Evolutionary conservation across 2,329 filamentous ascomycete genomes (phyloP).

Genomic region (Aspergillus candidus): DNA sequence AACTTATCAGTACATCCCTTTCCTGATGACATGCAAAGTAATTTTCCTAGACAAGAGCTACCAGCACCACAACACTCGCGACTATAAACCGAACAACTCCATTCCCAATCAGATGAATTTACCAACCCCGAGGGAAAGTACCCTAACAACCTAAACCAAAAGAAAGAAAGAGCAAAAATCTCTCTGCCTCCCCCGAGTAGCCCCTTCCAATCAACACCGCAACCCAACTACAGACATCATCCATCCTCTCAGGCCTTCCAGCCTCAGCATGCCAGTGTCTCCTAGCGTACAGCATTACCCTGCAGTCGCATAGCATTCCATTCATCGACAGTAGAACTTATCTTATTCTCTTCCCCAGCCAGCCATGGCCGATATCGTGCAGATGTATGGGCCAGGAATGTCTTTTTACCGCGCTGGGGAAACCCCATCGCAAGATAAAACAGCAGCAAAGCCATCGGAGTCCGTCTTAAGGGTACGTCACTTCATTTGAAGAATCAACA

Average conservation of each 20-base stretch:
- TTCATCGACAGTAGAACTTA: slow-evolving; percentile 8
- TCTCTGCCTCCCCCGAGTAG: too few species aligned
- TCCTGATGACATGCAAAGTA: background rate
- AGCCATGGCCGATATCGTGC: slow-evolving; percentile 13
- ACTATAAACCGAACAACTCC: background rate
- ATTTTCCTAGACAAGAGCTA: background rate
- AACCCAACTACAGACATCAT: too few species aligned
- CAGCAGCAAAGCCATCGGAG: background rate
- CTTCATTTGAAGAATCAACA: background rate
- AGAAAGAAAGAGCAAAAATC: too few species aligned
- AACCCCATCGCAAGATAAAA: background rate
- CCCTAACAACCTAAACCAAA: too few species aligned
- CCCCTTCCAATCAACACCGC: too few species aligned
- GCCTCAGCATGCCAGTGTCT: too few species aligned
- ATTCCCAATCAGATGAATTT: background rate
- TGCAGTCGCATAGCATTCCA: background rate
- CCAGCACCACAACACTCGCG: background rate
- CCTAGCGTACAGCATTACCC: too few species aligned
- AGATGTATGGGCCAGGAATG: slow-evolving; percentile 16
- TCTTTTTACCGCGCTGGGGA: slow-evolving; percentile 16
- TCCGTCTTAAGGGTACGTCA: slow-evolving; percentile 12
- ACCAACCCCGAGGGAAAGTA: too few species aligned
- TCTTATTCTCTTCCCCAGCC: background rate
- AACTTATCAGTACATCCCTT: too few species aligned
- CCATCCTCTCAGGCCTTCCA: too few species aligned